A percentile compares a stretch with the other conserved stretches of the same genome.
These are phyloP conservation scores for Pyropia haitanensis DNA, from an alignment of 23 red algal species.

Conservation along the genomic window DNA sequence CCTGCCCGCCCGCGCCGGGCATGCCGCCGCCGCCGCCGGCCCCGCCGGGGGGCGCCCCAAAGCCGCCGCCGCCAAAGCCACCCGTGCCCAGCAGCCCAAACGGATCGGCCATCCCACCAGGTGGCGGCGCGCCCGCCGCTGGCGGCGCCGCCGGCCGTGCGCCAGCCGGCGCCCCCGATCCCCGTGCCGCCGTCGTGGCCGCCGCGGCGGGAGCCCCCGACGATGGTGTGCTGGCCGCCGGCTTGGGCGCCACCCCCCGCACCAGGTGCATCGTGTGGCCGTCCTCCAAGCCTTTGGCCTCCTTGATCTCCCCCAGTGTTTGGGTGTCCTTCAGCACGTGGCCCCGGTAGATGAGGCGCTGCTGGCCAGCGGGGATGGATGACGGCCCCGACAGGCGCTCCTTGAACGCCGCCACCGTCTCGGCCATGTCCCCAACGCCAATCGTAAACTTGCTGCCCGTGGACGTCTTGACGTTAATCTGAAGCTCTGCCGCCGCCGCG, in stretches of 20 bases:
- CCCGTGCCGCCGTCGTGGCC: constrained; percentile 2
- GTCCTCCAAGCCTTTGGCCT: constrained; percentile 73
- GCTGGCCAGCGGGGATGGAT: constrained; percentile 53
- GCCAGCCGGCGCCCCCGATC: constrained; percentile 7
- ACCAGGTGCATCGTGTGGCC: constrained; percentile 99
- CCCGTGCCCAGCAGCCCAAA: neutral
- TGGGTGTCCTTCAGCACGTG: constrained; percentile 89
- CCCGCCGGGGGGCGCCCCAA: neutral
- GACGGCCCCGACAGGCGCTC: constrained; percentile 37
- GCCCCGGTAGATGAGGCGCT: constrained; percentile 94
- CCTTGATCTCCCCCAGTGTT: constrained; percentile 67
- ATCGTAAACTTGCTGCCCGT: constrained; percentile 82
- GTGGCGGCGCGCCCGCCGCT: constrained; percentile 1
- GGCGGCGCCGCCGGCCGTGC: neutral
- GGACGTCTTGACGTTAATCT: constrained; percentile 73
- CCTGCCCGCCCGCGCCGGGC: constrained; percentile 4
- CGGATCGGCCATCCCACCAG: constrained; percentile 1
- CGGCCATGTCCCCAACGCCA: constrained; percentile 43
- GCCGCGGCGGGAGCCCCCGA: constrained; percentile 3
- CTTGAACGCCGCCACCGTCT: constrained; percentile 82
- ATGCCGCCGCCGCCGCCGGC: constrained; percentile 3
- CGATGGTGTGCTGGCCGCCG: constrained; percentile 6
- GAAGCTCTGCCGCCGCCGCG: no score
- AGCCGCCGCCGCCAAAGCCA: constrained; percentile 8
- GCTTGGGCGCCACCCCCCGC: constrained; percentile 20